phyloP scores from a whole-genome alignment of 352 stramenopile species.

The Globisporangium middletonii region DNA sequence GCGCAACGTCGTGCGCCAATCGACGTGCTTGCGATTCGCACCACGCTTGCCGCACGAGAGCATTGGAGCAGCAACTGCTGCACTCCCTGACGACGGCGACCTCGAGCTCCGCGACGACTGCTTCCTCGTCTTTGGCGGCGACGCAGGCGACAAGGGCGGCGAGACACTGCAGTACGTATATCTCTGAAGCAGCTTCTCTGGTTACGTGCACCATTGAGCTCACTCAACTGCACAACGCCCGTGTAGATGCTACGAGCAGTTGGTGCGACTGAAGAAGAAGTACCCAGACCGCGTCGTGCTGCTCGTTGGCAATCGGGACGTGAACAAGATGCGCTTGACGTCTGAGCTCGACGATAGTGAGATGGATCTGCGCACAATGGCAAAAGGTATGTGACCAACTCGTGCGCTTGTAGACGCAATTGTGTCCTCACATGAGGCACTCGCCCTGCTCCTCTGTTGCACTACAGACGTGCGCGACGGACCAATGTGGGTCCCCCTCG shows the following conservation, averaged over 20 bases:
- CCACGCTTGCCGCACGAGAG: background rate
- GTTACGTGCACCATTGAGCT: background rate
- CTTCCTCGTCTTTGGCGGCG: conserved; percentile 88
- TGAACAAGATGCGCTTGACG: conserved; percentile 91
- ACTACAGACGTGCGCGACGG: conserved; percentile 59
- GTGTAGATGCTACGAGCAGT: conserved; percentile 63
- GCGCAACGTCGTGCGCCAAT: conserved; percentile 53
- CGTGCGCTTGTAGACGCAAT: background rate
- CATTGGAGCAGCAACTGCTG: conserved; percentile 13
- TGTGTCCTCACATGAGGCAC: background rate
- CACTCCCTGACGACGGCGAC: conserved; percentile 1
- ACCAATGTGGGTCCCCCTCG: conserved; percentile 52
- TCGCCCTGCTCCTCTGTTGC: background rate
- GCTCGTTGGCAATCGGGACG: conserved; percentile 91
- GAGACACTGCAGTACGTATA: conserved; percentile 68
- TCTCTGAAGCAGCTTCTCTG: background rate
- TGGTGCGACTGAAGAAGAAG: conserved; percentile 82
- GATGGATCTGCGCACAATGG: conserved; percentile 58
- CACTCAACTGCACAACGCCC: background rate
- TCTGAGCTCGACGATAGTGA: conserved; percentile 74
- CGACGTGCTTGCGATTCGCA: conserved; percentile 45
- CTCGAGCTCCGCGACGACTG: conserved; percentile 64
- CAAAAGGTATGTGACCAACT: conserved; percentile 25
- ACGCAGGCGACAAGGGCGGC: conserved; percentile 88
- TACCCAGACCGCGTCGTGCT: conserved; percentile 88